These are phyloP conservation scores for Colletotrichum orchidophilum DNA, from an alignment of 2,329 filamentous ascomycete species.

Conservation along the genomic window DNA sequence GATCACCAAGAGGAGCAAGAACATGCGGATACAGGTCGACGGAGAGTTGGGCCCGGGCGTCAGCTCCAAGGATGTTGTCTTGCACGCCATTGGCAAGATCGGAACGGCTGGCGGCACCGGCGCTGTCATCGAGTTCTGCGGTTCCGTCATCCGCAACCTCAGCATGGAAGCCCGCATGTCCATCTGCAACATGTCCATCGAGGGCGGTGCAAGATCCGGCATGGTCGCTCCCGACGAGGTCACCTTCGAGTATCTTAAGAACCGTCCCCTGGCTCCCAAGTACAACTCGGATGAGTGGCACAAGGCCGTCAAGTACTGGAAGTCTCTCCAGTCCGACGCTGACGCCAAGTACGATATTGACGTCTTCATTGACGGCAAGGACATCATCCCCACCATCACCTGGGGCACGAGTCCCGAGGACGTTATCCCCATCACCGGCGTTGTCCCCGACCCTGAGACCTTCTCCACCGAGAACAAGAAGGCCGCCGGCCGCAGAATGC, in stretches of 20 bases:
- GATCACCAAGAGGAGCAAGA: slow-evolving; percentile 95
- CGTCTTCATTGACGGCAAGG: slow-evolving; percentile 89
- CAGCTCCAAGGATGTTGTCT: slow-evolving; percentile 93
- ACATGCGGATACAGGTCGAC: slow-evolving; percentile 97
- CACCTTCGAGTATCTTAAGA: slow-evolving; percentile 96
- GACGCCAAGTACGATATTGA: slow-evolving; percentile 90
- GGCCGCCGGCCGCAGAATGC: slow-evolving; percentile 78
- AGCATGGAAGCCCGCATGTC: slow-evolving; percentile 99
- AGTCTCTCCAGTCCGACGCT: slow-evolving; percentile 83
- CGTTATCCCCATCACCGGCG: slow-evolving; percentile 90
- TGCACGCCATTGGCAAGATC: slow-evolving; percentile 92
- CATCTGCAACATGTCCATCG: slow-evolving; percentile 99
- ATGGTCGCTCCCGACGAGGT: slow-evolving; percentile 96
- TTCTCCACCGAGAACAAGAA: slow-evolving; percentile 85
- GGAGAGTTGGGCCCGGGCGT: slow-evolving; percentile 90
- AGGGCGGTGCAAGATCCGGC: slow-evolving; percentile 92
- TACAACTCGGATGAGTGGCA: slow-evolving; percentile 89
- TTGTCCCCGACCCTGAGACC: slow-evolving; percentile 89
- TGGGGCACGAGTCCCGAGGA: slow-evolving; percentile 99
- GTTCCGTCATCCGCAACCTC: slow-evolving; percentile 86
- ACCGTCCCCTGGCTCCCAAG: slow-evolving; percentile 86
- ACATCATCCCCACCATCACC: slow-evolving; percentile 91
- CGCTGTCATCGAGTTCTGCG: slow-evolving; percentile 96
- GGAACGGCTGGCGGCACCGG: slow-evolving; percentile 96
- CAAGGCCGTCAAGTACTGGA: slow-evolving; percentile 89